Base-by-base conservation (phyloP, 495 filamentous ascomycete species). In the Neurospora africana region DNA sequence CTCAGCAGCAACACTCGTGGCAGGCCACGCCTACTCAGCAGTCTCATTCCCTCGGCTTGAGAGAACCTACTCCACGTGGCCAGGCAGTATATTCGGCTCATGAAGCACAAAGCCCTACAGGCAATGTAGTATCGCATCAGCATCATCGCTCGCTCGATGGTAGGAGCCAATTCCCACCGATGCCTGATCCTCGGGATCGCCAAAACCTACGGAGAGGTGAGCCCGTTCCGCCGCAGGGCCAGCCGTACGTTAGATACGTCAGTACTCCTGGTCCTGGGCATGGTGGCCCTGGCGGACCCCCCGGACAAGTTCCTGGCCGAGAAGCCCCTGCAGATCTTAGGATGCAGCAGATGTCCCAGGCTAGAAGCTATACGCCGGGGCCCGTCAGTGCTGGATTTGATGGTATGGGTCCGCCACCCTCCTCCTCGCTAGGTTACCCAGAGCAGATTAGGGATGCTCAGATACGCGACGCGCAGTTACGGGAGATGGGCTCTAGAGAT, bases 11-110 rank as follows among this genome's bases (percentile, higher is more conserved):
- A 67, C 69, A 74, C 47, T 44, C 70, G 53, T 73, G 71, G 71
- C 35, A 58, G 68, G 33, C 68, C 33, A 69, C 21, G 5, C 75
- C 68, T 53, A 71, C 72, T 23, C 76, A 76, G n/a, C 77, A 78
- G 44, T 72, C 75, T 7, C 82, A 83, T 43, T 78, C 78, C 2
- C 77, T 81, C 73, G 70, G 77, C 74, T 37, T 79, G 74, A 69
- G 83, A 73, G 82, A 85, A n/a, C 71, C 79, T 19, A 72, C 81
- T 13, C 75, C 79, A 19, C 78, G 82, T 8, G 79, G 79, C n/a
- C 77, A 80, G 30, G 72, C 79, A 5, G 76, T 78, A 1, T 75
- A 82, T 69, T 33, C 71, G 37, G 40, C 71, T 69, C 73, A 81
- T 73, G 76, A 79, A 13, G 61, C 73, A 38, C 77, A 75, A 39